Evolutionary conservation across 2,329 filamentous ascomycete species (phyloP), one percentile per base, ranked within the genome.

Genomic region (Aspergillus sp.): DNA sequence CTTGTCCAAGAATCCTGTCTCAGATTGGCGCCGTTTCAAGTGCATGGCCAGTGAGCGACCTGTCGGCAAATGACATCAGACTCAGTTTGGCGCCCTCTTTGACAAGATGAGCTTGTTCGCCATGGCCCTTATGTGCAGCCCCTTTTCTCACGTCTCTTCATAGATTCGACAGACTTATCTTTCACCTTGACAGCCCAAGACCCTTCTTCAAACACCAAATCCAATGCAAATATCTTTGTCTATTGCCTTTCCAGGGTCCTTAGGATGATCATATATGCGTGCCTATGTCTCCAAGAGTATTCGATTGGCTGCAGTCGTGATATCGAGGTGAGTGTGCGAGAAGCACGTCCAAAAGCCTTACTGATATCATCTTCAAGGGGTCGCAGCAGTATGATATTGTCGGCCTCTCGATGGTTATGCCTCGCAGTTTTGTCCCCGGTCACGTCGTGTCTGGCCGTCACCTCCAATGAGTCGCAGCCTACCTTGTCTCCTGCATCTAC

Each of bases 311-410:
- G 51, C 52, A 55, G 52, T 35, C 51, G 54, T 49, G 20, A 43
- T 35, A 50, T 51, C 36, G 43, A 59, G 57, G 65, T 68, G 36
- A 40, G 60, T 52, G 33, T 36, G 1, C 35, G 35, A 10, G 43
- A 17, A 35, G 11, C 11, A 38, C n/a, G 14, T 38, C 14, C 14
- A 38, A 16, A 2, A 3, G 14, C 35, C 7, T n/a, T 38, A 20
- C 19, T 42, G 19, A 42, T 11, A 13, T 24, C 40, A 50, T 22
- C 30, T 45, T 44, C 46, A 50, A 50, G 65, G 63, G 59, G 60
- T 50, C 61, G 55, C 55, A 59, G 59, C 70, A 73, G 63, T 57
- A 74, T 75, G 70, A 62, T 60, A 60, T 51, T 61, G 55, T 59
- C 51, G 60, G 60, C 51, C 58, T 55, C 57, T 55, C 63, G 57